Percentiles rank a stretch among this genome's conserved stretches.
phyloP scores from a whole-genome alignment of 805 yeast genomes.

The Lipomyces anomalus region DNA sequence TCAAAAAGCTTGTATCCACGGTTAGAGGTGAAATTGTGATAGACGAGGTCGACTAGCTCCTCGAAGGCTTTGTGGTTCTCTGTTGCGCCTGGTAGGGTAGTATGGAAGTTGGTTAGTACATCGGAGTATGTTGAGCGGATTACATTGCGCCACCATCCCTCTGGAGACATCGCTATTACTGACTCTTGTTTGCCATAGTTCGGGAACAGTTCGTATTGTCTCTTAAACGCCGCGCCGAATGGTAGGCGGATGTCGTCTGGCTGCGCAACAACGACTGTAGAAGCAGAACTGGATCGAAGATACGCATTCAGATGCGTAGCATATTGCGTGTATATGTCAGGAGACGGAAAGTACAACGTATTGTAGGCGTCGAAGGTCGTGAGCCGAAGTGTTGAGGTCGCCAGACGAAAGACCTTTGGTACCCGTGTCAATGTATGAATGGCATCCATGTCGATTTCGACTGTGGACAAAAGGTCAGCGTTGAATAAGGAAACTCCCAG shows the following conservation, averaged over 20 bases:
- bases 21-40: no score
- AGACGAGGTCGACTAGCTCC: conserved; percentile 11
- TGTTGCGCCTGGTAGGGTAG: not conserved
- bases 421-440: no score
- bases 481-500: no score
- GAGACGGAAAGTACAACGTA: conserved; percentile 18
- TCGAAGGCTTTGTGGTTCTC: not conserved
- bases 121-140: conserved; percentile 10
- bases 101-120: not conserved
- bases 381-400: conserved; percentile 12
- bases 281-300: not conserved
- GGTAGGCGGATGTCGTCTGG: not conserved
- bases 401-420: no score
- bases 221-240: conserved; percentile 10
- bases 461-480: no score
- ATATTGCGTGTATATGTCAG: conserved; percentile 16
- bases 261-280: not conserved
- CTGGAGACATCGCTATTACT: conserved; percentile 9
- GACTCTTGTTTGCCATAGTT: conserved; percentile 8
- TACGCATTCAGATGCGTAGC: conserved; percentile 2
- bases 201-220: conserved; percentile 7
- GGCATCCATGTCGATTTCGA: no score
- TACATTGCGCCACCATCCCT: conserved; percentile 18
- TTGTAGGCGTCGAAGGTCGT: conserved; percentile 20
- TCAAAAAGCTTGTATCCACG: conserved; percentile 9